Evolutionary conservation across 2,329 filamentous ascomycete genomes (phyloP).

Genomic region (Fusarium nygamai): DNA sequence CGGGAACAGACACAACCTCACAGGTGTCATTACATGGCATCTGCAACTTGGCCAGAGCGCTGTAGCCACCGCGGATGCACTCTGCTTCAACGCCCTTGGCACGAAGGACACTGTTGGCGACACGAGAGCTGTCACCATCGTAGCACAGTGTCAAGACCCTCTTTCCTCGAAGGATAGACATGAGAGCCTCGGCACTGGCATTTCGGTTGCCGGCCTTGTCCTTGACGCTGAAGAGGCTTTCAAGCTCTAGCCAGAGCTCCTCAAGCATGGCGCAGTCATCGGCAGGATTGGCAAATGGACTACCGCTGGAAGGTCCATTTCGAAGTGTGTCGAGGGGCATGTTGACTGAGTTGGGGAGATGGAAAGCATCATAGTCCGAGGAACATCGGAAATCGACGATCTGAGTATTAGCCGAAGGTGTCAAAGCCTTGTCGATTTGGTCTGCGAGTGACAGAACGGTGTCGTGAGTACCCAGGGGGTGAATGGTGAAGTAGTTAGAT

Average conservation of each 20-base stretch:
- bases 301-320: conserved; percentile 41
- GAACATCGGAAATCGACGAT: conserved; percentile 57
- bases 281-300: conserved; percentile 55
- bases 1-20: conserved; percentile 32
- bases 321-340: conserved; percentile 54
- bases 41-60: conserved; percentile 40
- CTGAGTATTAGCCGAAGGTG: conserved; percentile 45
- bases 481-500: conserved; percentile 47
- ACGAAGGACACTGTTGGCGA: conserved; percentile 64
- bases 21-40: conserved; percentile 42
- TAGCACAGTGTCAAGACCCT: conserved; percentile 62
- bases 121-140: conserved; percentile 62
- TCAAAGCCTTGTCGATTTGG: conserved; percentile 42
- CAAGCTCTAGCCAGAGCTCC: conserved; percentile 60
- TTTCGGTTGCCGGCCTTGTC: conserved; percentile 43
- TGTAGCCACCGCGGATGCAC: conserved; percentile 56
- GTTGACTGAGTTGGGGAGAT: conserved; percentile 58
- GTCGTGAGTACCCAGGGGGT: conserved; percentile 38
- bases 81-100: conserved; percentile 60
- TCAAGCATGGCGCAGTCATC: conserved; percentile 56
- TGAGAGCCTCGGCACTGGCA: conserved; percentile 41
- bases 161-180: conserved; percentile 47
- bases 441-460: conserved; percentile 39
- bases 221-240: conserved; percentile 53
- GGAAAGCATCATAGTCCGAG: conserved; percentile 54